Evolutionary conservation across 257 asterid genomes (phyloP).

Genomic region (Eustoma russellianum): DNA sequence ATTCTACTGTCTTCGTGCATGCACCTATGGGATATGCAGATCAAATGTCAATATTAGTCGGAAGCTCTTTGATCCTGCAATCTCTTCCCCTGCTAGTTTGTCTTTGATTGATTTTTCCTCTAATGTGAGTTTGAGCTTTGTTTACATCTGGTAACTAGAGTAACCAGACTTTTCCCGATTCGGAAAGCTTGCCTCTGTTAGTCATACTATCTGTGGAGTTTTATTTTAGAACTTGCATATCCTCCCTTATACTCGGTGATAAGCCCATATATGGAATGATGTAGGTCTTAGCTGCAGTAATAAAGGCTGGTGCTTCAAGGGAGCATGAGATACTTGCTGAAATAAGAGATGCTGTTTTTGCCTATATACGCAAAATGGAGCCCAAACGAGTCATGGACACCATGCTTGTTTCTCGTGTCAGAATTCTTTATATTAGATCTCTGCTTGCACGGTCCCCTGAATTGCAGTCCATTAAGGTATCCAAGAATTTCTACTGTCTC

Average conservation of each 20-base stretch:
- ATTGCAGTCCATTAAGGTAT: conserved; percentile 95
- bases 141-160: background rate
- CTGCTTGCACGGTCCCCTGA: conserved; percentile 98
- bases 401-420: conserved; percentile 98
- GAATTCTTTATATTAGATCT: conserved; percentile 95
- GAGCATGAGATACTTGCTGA: conserved; percentile 99
- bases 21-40: too few species aligned
- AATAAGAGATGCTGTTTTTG: conserved; percentile 93
- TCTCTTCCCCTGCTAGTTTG: background rate
- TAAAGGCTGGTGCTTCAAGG: conserved; percentile 99
- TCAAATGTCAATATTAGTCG: too few species aligned
- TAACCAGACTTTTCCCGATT: background rate
- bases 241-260: too few species aligned
- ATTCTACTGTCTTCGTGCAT: too few species aligned
- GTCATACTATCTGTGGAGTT: background rate
- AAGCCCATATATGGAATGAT: conserved; percentile 6
- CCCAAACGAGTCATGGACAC: conserved; percentile 98
- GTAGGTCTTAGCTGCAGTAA: conserved; percentile 98
- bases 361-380: conserved; percentile 94
- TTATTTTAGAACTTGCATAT: background rate
- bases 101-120: background rate
- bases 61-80: too few species aligned
- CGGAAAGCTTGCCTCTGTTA: background rate
- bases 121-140: too few species aligned
- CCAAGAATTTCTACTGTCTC: conserved; percentile 8